Evolutionary conservation across 2,329 filamentous ascomycete genomes (phyloP), one percentile per base, ranked within the genome.

Genomic region (Dactylellina sp.): DNA sequence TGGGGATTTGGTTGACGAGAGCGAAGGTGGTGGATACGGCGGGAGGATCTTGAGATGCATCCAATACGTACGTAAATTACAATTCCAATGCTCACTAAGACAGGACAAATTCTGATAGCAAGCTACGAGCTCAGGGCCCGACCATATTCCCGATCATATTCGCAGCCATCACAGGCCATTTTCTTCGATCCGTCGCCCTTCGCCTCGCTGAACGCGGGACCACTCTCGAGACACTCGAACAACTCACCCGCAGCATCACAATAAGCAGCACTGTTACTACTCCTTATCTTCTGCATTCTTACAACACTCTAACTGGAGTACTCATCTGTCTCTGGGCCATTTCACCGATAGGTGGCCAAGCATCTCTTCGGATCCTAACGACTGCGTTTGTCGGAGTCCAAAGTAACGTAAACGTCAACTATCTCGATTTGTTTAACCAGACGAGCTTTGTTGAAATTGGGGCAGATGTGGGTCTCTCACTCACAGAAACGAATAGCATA

Each of bases 91-190:
- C 32, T 6, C n/a, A n/a, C n/a, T n/a, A n/a, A n/a, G n/a, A n/a
- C n/a, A n/a, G n/a, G n/a, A n/a, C n/a, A n/a, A n/a, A n/a, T n/a
- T n/a, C n/a, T n/a, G n/a, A n/a, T n/a, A n/a, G n/a, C n/a, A n/a
- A n/a, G n/a, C n/a, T n/a, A n/a, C n/a, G n/a, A n/a, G n/a, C n/a
- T n/a, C n/a, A 71, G 66, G 66, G 66, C 4, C 66, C 66, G 11
- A 71, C 66, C 4, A 71, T 71, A n/a, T 71, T 71, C 28, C 66
- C 66, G 3, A 71, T 71, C 9, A 71, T 71, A 1, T 71, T 71
- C 28, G 66, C 66, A 1, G 66, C 66, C 7, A 71, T 71, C 28
- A 71, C 66, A 2, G 66, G 66, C 2, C 59, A 71, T 18, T 71
- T 71, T 40, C 66, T 71, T 9, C 42, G 60, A 16, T 60, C 66